phyloP scores from a whole-genome alignment of 108 stramenopile species.

The Fragilaria crotonensis region DNA sequence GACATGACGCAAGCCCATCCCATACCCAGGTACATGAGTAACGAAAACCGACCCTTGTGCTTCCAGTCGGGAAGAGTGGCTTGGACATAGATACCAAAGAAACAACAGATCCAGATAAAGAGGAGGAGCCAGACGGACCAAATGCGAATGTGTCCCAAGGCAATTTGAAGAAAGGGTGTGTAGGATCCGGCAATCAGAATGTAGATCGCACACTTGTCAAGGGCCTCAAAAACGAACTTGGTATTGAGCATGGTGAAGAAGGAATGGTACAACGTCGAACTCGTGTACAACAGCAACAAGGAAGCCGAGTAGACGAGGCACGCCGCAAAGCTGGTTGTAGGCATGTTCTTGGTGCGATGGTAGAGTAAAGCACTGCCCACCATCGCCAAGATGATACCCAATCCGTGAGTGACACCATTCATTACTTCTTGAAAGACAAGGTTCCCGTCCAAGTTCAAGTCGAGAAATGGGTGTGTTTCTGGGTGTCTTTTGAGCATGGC shows the following conservation, averaged over 20 bases:
- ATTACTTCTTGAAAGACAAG: conserved; percentile 78
- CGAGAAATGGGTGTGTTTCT: conserved; percentile 12
- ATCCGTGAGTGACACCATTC: conserved; percentile 89
- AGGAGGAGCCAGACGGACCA: conserved; percentile 53
- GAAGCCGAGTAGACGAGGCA: conserved; percentile 72
- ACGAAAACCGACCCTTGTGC: conserved; percentile 38
- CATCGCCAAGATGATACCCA: conserved; percentile 80
- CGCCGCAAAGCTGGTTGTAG: conserved; percentile 28
- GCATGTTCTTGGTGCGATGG: conserved; percentile 21
- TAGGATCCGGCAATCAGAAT: conserved; percentile 94
- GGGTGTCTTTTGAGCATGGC: conserved; percentile 24
- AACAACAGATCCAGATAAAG: conserved; percentile 79
- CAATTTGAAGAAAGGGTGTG: conserved; percentile 86
- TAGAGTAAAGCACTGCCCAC: conserved; percentile 61
- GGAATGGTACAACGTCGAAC: conserved; percentile 83
- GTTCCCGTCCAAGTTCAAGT: conserved; percentile 68
- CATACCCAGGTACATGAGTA: conserved; percentile 82
- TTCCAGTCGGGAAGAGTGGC: conserved; percentile 48
- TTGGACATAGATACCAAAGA: conserved; percentile 63
- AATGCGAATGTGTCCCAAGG: conserved; percentile 54
- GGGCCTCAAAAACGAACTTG: conserved; percentile 51
- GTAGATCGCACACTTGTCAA: conserved; percentile 96
- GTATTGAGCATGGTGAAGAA: conserved; percentile 73
- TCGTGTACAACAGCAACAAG: conserved; percentile 76
- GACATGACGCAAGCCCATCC: conserved; percentile 70